Conservation (phyloP, 805 yeast genomes). For the Spathaspora passalidarum region DNA sequence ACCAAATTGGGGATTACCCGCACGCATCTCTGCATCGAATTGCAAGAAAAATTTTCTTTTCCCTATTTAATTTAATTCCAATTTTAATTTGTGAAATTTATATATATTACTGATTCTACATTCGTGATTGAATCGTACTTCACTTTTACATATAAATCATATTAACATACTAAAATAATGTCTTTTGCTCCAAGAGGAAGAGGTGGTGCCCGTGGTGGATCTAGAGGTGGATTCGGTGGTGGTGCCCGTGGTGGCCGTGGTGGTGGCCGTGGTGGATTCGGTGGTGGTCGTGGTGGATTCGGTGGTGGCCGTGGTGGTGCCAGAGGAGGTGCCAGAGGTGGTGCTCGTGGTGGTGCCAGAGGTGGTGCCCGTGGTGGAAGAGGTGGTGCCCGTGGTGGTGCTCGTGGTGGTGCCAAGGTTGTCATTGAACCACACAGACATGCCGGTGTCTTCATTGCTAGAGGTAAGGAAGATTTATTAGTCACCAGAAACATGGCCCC, state of each 20-base stretch:
- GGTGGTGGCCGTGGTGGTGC: constrained; percentile 53
- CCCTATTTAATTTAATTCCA: background rate
- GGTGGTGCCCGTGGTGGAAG: constrained; percentile 56
- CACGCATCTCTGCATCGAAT: background rate
- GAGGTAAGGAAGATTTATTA: constrained; percentile 98
- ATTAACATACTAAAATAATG: constrained; percentile 43
- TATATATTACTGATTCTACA: background rate
- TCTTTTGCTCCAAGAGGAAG: constrained; percentile 72
- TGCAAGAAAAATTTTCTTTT: background rate
- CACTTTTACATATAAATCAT: background rate
- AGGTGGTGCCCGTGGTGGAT: constrained; percentile 27
- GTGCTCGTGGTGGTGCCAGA: constrained; percentile 40
- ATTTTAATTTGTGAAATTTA: background rate
- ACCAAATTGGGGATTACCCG: constrained; percentile 1
- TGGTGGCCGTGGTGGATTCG: constrained; percentile 46
- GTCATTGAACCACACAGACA: constrained; percentile 98
- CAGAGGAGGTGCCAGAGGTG: constrained; percentile 29
- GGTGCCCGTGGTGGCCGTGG: constrained; percentile 48
- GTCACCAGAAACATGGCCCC: constrained; percentile 97
- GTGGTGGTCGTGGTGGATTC: constrained; percentile 53
- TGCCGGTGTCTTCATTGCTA: constrained; percentile 97
- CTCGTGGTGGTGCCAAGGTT: constrained; percentile 90
- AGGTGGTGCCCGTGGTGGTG: constrained; percentile 79
- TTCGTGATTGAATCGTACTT: background rate
- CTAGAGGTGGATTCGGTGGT: background rate